Evolutionary conservation across 1,284 basidiomycete genomes (phyloP), one percentile per base, ranked within the genome.

Genomic region (Cutaneotrichosporon sp.): DNA sequence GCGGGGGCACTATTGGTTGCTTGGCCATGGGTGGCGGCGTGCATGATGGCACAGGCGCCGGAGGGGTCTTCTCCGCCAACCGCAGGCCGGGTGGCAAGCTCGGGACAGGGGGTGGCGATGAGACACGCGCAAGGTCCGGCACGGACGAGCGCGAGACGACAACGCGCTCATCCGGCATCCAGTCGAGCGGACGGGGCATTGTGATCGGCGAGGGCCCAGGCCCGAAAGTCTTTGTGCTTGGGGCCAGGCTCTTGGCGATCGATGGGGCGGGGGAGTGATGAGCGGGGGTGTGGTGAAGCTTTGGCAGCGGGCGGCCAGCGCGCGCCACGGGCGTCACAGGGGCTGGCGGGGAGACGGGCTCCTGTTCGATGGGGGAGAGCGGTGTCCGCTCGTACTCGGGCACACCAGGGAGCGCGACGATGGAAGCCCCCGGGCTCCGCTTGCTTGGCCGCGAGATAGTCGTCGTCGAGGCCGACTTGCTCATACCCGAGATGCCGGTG

Each of bases 131-230:
- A 46, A 52, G 20, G 38, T 63, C 61, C 1, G 61, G 61, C 22
- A 63, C 61, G 1, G 52, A 55, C 1, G 61, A 53, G 25, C 61
- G 56, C 24, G 61, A 27, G 1, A 56, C 61, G 8, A 63, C 57
- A 6, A 59, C 47, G 2, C 61, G 56, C 31, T 59, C 61, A 33
- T 63, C 61, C 3, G 61, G 57, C 27, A n/a, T 50, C 61, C 61
- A 63, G 50, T 62, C 55, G 11, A 51, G 27, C 20, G 47, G 22
- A 25, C 56, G 50, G 16, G 25, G 22, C n/a, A 47, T 45, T 1
- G 46, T 8, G 18, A 14, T 36, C 5, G 56, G 47, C 49, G 56
- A 51, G 2, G 47, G 34, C 7, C 10, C 25, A 27, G 47, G 55
- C n/a, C 51, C 51, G 25, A 54, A 54, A n/a, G 53, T 54, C 22